Evolutionary conservation across 2,329 filamentous ascomycete species (phyloP), one percentile per base, ranked within the genome.

Genomic region (Nemania sp.): DNA sequence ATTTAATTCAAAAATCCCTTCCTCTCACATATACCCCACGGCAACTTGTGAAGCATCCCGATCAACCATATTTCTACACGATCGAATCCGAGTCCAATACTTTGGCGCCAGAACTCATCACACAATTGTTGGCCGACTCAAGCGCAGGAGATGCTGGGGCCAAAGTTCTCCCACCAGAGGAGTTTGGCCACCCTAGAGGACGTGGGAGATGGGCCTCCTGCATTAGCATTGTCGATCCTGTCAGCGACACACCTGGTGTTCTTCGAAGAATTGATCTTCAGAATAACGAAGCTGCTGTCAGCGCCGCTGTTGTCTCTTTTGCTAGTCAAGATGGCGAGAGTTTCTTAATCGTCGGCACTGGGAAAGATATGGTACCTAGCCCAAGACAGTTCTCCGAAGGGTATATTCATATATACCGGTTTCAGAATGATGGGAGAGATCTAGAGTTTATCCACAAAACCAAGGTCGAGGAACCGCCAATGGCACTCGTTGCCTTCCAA

Each of bases 361-460:
- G 90, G 2, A 96, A 96, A 75, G 91, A 99, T 73, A 87, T 98
- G 81, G 81, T 89, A 15, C 83, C 93, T 59, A 91, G 84, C 65
- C 92, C 93, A 10, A 85, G 89, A 52, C 88, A 88, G 53, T 93
- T 86, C 67, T 87, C 84, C 0, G 87, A 87, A 63, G 95, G 94
- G 0, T 97, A 89, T 68, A 90, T 99, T 37, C 91, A 97, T 70
- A 90, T 98, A 25, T 99, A 97, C 76, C 87, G 92, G 43, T 91
- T 99, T 74, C 85, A 90, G 53, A 90, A 96, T 50, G 87, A 92
- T 63, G 96, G 96, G n/a, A 87, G 87, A 57, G 87, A 92, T 69
- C 83, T 99, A 15, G 91, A 97, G 71, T 95, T 98, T 60, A 93
- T 97, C 64, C 95, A 99, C 78, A 97, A 97, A 76, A 99, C 96